A percentile compares a stretch with the other conserved stretches of the same genome.
phyloP scores from a whole-genome alignment of 306 rosid genomes.

The Luffa aegyptiaca region DNA sequence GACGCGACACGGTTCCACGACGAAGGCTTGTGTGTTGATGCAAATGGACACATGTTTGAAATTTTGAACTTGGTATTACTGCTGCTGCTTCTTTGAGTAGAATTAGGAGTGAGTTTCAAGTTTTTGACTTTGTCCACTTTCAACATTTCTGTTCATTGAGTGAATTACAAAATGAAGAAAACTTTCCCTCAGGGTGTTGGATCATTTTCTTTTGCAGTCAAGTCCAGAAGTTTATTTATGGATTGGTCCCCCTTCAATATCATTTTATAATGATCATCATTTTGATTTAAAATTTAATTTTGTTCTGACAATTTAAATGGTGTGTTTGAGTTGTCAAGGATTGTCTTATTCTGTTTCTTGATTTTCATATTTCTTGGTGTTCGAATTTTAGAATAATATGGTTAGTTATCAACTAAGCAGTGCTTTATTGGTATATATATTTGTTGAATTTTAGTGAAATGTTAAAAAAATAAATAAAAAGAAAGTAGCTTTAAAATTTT shows the following conservation, averaged over 20 bases:
- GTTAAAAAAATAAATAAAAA: too few species aligned
- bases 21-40: background rate
- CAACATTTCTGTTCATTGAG: background rate
- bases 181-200: background rate
- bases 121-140: background rate
- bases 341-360: too few species aligned
- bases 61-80: background rate
- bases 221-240: too few species aligned
- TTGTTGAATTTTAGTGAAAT: too few species aligned
- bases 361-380: too few species aligned
- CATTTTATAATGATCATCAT: background rate
- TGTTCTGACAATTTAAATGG: too few species aligned
- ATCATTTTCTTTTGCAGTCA: background rate
- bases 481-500: too few species aligned
- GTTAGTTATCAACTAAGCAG: too few species aligned
- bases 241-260: too few species aligned
- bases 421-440: too few species aligned
- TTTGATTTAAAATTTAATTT: too few species aligned
- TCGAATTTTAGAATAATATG: background rate
- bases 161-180: background rate
- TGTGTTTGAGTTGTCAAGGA: background rate
- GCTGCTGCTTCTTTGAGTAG: background rate
- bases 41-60: background rate
- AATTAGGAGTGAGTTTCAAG: background rate
- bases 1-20: background rate